phyloP scores from a whole-genome alignment of 192 early-diverging fungal species.

The Funneliformis geosporum region DNA sequence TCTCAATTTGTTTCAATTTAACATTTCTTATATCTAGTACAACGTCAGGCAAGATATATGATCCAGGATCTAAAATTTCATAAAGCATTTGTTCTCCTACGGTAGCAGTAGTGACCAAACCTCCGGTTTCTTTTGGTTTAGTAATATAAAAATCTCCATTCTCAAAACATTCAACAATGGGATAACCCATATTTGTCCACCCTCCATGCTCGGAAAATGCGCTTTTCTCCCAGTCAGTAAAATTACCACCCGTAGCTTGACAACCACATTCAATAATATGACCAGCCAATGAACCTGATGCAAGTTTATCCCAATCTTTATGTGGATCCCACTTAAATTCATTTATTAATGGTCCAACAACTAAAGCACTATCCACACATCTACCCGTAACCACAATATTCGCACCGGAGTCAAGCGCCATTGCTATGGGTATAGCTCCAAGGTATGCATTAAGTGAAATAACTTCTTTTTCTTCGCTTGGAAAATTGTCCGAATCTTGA shows the following conservation, averaged over 20 bases:
- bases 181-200: slow-evolving; percentile 69
- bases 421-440: slow-evolving; percentile 56
- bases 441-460: slow-evolving; percentile 67
- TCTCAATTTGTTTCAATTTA: slow-evolving; percentile 52
- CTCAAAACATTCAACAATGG: slow-evolving; percentile 58
- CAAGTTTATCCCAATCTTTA: slow-evolving; percentile 58
- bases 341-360: slow-evolving; percentile 63
- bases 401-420: slow-evolving; percentile 57
- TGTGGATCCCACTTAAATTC: slow-evolving; percentile 57
- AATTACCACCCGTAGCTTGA: slow-evolving; percentile 69
- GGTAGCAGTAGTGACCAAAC: slow-evolving; percentile 56
- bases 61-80: slow-evolving; percentile 65
- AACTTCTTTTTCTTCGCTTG: slow-evolving; percentile 51
- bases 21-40: slow-evolving; percentile 63
- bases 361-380: slow-evolving; percentile 67
- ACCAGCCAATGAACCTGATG: slow-evolving; percentile 63
- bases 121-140: slow-evolving; percentile 64
- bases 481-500: slow-evolving; percentile 52
- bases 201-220: slow-evolving; percentile 57
- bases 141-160: slow-evolving; percentile 60
- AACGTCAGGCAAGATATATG: slow-evolving; percentile 67
- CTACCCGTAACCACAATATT: slow-evolving; percentile 69
- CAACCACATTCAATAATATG: slow-evolving; percentile 72
- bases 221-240: slow-evolving; percentile 63
- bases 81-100: slow-evolving; percentile 68